phyloP scores from a whole-genome alignment of 345 rosid genomes.

The Schrenkiella parvula region DNA sequence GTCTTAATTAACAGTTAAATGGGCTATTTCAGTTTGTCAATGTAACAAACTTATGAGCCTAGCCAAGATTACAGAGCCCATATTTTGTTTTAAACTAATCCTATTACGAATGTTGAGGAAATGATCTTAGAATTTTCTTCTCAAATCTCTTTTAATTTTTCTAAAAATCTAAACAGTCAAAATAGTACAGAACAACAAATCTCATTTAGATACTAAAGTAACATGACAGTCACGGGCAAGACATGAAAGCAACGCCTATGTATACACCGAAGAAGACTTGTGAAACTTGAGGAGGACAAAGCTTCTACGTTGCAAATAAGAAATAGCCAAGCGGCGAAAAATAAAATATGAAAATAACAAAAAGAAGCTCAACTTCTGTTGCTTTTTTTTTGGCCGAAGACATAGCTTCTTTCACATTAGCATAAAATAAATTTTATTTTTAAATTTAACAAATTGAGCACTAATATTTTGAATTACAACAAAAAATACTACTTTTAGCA shows the following conservation, averaged over 20 bases:
- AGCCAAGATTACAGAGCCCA: neutral
- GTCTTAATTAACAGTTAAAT: neutral
- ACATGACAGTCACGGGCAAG: neutral
- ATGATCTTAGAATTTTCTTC: neutral
- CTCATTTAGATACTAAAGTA: neutral
- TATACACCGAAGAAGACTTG: neutral
- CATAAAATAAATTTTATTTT: neutral
- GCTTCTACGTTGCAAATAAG: conserved; percentile 20
- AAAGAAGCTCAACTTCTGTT: neutral
- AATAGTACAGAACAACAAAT: neutral
- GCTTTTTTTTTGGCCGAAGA: neutral
- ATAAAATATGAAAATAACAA: neutral
- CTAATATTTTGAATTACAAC: neutral
- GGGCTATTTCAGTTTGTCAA: neutral
- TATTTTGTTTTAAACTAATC: neutral
- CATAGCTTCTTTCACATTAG: neutral
- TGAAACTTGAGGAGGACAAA: conserved; percentile 13
- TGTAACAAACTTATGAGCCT: neutral
- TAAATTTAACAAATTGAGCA: neutral
- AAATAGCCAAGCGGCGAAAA: neutral
- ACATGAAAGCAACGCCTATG: conserved; percentile 4
- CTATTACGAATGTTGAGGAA: neutral
- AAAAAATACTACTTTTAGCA: neutral
- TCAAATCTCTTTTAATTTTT: too few species aligned
- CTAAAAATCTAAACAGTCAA: too few species aligned